Evolutionary conservation across 2,329 filamentous ascomycete species (phyloP), one percentile per base, ranked within the genome.

Genomic region (Trichoderma gracile): DNA sequence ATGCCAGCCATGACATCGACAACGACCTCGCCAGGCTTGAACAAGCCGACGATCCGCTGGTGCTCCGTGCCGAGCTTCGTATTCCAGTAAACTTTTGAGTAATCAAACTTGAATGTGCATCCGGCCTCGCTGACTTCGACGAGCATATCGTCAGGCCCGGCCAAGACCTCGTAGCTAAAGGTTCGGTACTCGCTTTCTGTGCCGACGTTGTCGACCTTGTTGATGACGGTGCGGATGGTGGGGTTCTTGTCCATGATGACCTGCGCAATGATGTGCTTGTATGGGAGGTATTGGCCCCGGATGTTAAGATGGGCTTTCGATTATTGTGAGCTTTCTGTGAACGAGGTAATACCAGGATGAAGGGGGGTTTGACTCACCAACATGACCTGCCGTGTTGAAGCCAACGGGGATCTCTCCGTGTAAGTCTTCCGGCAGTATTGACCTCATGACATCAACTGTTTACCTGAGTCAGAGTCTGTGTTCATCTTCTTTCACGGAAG

Each of bases 1-100:
- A 99, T 93, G 49, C 95, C 95, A 0, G 93, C 94, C 94, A 98
- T 99, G 68, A 97, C 90, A 77, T 99, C 95, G 79, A 90, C 95
- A 1, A 98, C 91, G 3, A 93, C 93, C 73, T 98, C 91, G 45
- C 95, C 93, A 7, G 90, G 87, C 63, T 86, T 80, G 80, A 98
- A 97, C 62, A 89, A 78, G 59, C 84, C 80, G 65, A 94, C 86
- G 17, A 98, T 81, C 3, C 95, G 84, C 68, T 89, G 87, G 77
- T 99, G 95, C 77, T 99, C 95, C 0, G 88, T 91, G 72, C 96
- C 89, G 15, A 99, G 85, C 69, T 94, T 88, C 72, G 88, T 93
- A 78, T 99, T 99, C 94, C 94, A 99, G 82, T 99, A 99, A 4
- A 99, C 95, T 71, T 96, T 96, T 67, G 90, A 86, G 76, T 96